Evolutionary conservation across 179 eudicot species (phyloP).

Genomic region (Beta lomatogona): DNA sequence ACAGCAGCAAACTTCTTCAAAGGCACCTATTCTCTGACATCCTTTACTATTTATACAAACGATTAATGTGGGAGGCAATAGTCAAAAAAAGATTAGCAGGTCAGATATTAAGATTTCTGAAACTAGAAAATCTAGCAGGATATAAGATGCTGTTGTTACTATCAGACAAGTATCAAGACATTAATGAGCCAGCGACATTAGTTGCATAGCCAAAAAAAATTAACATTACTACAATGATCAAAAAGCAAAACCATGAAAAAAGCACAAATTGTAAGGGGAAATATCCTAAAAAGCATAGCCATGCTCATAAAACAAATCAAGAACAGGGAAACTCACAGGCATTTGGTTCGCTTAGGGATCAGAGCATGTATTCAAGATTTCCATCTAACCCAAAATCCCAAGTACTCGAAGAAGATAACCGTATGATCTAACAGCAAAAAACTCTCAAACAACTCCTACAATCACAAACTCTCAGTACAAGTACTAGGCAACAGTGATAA

Average conservation of each 20-base stretch:
- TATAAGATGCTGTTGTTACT: not conserved
- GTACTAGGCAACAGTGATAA: not conserved
- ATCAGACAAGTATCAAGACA: not conserved
- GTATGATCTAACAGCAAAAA: not conserved
- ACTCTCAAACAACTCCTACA: not conserved
- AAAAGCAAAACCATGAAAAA: too few species aligned
- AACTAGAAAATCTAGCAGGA: not conserved
- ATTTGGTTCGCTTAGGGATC: not conserved
- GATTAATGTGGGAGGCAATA: not conserved
- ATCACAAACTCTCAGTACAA: not conserved
- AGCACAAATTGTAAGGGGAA: not conserved
- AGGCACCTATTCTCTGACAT: constrained; percentile 1
- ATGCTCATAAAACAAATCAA: not conserved
- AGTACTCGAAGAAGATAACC: not conserved
- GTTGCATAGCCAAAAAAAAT: too few species aligned
- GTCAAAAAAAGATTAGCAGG: not conserved
- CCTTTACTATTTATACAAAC: not conserved
- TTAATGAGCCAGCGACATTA: not conserved
- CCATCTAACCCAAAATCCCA: not conserved
- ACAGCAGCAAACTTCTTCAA: constrained; percentile 13
- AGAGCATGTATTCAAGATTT: not conserved
- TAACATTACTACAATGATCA: too few species aligned
- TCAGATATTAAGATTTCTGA: not conserved
- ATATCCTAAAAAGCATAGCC: not conserved
- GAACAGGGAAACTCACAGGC: not conserved